Conservation (phyloP, 78 protist genomes). For the Andalucia godoyi region DNA sequence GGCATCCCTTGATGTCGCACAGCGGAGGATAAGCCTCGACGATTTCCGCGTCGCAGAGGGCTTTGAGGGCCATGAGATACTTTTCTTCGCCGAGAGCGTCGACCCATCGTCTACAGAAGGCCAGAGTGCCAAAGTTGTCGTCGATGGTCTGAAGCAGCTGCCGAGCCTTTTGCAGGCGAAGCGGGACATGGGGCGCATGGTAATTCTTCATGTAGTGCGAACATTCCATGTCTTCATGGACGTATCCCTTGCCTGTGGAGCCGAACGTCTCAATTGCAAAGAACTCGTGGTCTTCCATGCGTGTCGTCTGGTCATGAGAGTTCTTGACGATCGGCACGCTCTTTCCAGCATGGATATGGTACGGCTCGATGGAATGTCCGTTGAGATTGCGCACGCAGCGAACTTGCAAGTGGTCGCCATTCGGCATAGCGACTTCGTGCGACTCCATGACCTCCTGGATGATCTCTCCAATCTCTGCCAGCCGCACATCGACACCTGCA, state of each 20-base stretch:
- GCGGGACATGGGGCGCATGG: slow-evolving; percentile 18
- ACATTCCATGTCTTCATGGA: slow-evolving; percentile 78
- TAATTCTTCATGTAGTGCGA: slow-evolving; percentile 83
- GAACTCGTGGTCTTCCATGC: slow-evolving; percentile 91
- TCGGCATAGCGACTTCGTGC: slow-evolving; percentile 84
- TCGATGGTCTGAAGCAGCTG: slow-evolving; percentile 64
- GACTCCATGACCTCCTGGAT: slow-evolving; percentile 96
- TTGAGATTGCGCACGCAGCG: slow-evolving; percentile 80
- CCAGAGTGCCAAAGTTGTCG: slow-evolving; percentile 84
- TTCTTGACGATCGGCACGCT: slow-evolving; percentile 90
- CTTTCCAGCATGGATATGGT: slow-evolving; percentile 91
- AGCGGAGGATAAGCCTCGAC: slow-evolving; percentile 85
- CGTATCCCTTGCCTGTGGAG: slow-evolving; percentile 81
- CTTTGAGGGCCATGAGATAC: slow-evolving; percentile 54
- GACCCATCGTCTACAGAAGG: slow-evolving; percentile 86
- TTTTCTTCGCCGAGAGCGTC: slow-evolving; percentile 46
- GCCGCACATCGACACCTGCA: slow-evolving; percentile 90
- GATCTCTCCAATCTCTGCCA: slow-evolving; percentile 88
- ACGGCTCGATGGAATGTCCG: slow-evolving; percentile 92
- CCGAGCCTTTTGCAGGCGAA: slow-evolving; percentile 30
- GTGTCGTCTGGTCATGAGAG: slow-evolving; percentile 16
- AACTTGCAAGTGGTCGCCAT: slow-evolving; percentile 74
- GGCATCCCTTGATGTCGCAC: slow-evolving; percentile 70
- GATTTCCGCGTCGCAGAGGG: slow-evolving; percentile 27
- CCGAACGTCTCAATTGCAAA: slow-evolving; percentile 99